A percentile compares a stretch with the other conserved stretches of the same genome.
These are phyloP conservation scores for Penicillium sp. DNA, from an alignment of 2,329 filamentous ascomycete species.

Conservation along the genomic window DNA sequence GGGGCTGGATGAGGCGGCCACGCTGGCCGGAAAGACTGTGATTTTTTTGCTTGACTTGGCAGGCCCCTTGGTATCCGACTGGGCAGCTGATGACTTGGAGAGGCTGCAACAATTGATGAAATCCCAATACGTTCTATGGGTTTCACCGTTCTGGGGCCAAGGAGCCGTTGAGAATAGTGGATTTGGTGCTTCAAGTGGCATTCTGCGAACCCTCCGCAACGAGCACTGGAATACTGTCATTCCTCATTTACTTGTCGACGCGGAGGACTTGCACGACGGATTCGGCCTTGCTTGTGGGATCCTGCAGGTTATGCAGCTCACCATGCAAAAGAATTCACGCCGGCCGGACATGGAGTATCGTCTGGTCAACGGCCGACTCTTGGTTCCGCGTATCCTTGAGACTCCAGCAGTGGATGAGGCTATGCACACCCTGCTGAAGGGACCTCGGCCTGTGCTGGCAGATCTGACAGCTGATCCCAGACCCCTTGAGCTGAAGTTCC, in stretches of 20 bases:
- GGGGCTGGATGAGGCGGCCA: slow-evolving; percentile 8
- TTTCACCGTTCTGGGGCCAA: slow-evolving; percentile 16
- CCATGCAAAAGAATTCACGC: slow-evolving; percentile 10
- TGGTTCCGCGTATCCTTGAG: slow-evolving; percentile 13
- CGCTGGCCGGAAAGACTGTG: slow-evolving; percentile 16
- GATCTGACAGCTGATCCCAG: slow-evolving; percentile 9
- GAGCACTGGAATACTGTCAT: slow-evolving; percentile 22
- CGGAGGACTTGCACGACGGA: slow-evolving; percentile 8
- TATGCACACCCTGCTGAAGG: slow-evolving; percentile 16
- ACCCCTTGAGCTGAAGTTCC: slow-evolving; percentile 11
- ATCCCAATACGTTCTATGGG: slow-evolving; percentile 21
- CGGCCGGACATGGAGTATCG: slow-evolving; percentile 15
- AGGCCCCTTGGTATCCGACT: slow-evolving; percentile 12
- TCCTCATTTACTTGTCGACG: slow-evolving; percentile 20
- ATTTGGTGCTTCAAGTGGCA: slow-evolving; percentile 20
- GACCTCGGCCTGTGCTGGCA: slow-evolving; percentile 10
- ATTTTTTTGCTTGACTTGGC: slow-evolving; percentile 20
- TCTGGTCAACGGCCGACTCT: slow-evolving; percentile 10
- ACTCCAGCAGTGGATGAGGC: slow-evolving; percentile 13
- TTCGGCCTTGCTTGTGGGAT: slow-evolving; percentile 10
- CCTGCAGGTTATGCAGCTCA: slow-evolving; percentile 16
- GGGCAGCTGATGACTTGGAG: slow-evolving; percentile 11
- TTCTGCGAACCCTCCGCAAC: slow-evolving; percentile 27
- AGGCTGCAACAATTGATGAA: slow-evolving; percentile 10
- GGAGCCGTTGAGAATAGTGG: slow-evolving; percentile 13